A percentile compares a stretch with the other conserved stretches of the same genome.
These are phyloP conservation scores for Metschnikowia arizonensis DNA, from an alignment of 805 yeast genomes.

Conservation along the genomic window DNA sequence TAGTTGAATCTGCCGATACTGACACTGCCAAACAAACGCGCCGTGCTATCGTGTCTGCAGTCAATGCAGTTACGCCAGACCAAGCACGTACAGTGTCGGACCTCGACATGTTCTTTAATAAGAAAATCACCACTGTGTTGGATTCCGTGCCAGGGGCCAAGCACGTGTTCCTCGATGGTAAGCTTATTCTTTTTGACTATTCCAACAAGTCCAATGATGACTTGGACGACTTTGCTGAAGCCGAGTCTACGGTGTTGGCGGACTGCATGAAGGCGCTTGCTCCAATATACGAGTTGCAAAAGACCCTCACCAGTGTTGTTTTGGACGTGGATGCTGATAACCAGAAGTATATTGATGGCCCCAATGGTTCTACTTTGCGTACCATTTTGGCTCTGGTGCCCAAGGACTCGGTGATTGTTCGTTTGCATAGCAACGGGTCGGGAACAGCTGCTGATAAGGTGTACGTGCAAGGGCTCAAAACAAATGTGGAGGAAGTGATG, in stretches of 20 bases:
- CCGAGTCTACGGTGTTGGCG: constrained; percentile 46
- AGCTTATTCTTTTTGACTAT: constrained; percentile 52
- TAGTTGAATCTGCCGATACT: constrained; percentile 44
- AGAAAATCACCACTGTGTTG: constrained; percentile 42
- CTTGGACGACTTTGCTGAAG: constrained; percentile 67
- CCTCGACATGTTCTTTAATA: constrained; percentile 58
- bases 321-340: constrained; percentile 50
- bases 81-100: constrained; percentile 56
- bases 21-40: constrained; percentile 59
- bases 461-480: constrained; percentile 63
- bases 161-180: constrained; percentile 49
- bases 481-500: constrained; percentile 53
- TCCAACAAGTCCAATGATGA: constrained; percentile 40
- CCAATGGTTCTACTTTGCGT: constrained; percentile 55
- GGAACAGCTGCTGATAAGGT: constrained; percentile 48
- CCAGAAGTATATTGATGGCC: constrained; percentile 60
- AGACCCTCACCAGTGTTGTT: constrained; percentile 46
- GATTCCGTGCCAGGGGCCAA: constrained; percentile 44
- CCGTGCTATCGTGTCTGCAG: constrained; percentile 65
- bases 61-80: constrained; percentile 69
- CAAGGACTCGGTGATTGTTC: constrained; percentile 41
- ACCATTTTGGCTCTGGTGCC: constrained; percentile 36
- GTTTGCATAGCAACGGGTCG: constrained; percentile 40
- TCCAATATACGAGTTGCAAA: constrained; percentile 54
- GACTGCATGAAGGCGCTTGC: constrained; percentile 53